Conservation (phyloP, 2,329 filamentous ascomycete genomes). For the Dactylella cylindrospora region DNA sequence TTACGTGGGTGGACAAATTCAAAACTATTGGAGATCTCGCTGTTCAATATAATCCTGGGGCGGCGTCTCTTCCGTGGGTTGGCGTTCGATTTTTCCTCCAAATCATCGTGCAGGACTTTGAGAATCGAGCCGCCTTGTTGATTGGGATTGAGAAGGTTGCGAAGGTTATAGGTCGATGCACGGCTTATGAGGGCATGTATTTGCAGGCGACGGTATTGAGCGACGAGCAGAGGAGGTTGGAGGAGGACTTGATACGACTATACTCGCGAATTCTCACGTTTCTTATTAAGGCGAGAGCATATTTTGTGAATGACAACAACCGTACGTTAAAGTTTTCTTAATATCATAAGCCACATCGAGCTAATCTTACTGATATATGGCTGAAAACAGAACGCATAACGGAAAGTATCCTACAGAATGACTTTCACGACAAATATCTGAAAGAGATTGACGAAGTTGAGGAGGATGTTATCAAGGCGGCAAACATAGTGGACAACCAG, state of each 20-base stretch:
- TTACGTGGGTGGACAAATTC: neutral
- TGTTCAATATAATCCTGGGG: too few species aligned
- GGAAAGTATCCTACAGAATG: neutral
- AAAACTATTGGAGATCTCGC: too few species aligned
- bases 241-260: neutral
- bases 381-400: neutral
- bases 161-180: constrained; percentile 3
- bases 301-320: too few species aligned
- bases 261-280: constrained; percentile 7
- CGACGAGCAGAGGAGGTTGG: neutral
- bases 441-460: neutral
- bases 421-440: neutral
- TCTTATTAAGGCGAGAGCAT: constrained; percentile 1
- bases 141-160: constrained; percentile 11
- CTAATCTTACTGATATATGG: constrained; percentile 5
- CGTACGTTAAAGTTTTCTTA: too few species aligned
- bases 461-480: neutral
- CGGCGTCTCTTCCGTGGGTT: too few species aligned
- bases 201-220: neutral
- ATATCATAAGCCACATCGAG: neutral
- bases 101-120: neutral
- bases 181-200: constrained; percentile 10
- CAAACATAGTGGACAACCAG: neutral
- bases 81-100: too few species aligned
- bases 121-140: neutral